A percentile compares a stretch with the other conserved stretches of the same genome.
Evolutionary conservation across 176 grass and related monocot species (phyloP).

Genomic region (Bonia amplexicaulis): DNA sequence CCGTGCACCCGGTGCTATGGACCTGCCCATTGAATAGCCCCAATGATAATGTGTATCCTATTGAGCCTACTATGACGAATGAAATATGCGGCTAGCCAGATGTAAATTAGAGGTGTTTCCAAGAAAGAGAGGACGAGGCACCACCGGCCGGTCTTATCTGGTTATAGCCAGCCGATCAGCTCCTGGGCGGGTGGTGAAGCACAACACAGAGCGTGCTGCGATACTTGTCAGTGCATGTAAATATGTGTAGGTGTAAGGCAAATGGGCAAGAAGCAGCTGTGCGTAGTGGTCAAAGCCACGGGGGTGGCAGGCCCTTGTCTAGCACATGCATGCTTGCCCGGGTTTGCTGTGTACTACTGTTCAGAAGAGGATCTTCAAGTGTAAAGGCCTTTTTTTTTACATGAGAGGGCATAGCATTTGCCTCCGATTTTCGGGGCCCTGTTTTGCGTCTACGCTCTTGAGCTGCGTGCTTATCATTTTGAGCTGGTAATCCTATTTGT

Average conservation of each 20-base stretch:
- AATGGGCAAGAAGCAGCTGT: slow-evolving; percentile 33
- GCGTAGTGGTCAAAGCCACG: slow-evolving; percentile 77
- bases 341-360: slow-evolving; percentile 28
- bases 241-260: slow-evolving; percentile 54
- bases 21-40: too few species aligned
- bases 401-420: slow-evolving; percentile 26
- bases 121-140: neutral
- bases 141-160: neutral
- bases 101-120: neutral
- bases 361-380: slow-evolving; percentile 27
- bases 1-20: too few species aligned
- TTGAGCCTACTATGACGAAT: slow-evolving; percentile 18
- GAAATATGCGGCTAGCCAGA: slow-evolving; percentile 1
- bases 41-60: neutral
- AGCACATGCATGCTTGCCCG: slow-evolving; percentile 31
- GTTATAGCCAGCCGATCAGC: neutral
- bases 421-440: neutral
- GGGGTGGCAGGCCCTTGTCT: slow-evolving; percentile 60
- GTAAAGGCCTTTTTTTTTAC: slow-evolving; percentile 27
- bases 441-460: slow-evolving; percentile 3
- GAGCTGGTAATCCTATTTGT: neutral
- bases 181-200: slow-evolving; percentile 16
- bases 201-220: slow-evolving; percentile 25
- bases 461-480: neutral
- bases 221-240: slow-evolving; percentile 58